Percentiles rank a stretch among this genome's conserved stretches.
These are phyloP conservation scores for Zygotorulaspora chibaensis DNA, from an alignment of 805 yeast species.

Conservation along the genomic window DNA sequence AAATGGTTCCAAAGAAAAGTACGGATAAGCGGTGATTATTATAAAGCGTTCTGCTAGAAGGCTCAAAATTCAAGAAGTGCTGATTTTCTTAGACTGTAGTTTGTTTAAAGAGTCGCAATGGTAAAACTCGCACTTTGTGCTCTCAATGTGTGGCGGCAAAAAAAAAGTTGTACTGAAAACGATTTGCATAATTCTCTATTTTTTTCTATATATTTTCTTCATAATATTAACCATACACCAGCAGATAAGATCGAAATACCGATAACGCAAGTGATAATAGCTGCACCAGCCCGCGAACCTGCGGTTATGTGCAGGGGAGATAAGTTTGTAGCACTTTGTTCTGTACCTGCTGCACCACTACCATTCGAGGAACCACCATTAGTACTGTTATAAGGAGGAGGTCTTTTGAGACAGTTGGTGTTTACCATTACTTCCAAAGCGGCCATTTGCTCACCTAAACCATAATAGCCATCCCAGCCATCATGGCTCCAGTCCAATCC, in stretches of 20 bases:
- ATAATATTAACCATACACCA: slow-evolving; percentile 43
- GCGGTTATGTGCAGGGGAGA: slow-evolving; percentile 41
- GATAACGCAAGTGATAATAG: slow-evolving; percentile 56
- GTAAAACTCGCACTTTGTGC: no score
- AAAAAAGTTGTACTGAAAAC: no score
- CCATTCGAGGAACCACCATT: slow-evolving; percentile 72
- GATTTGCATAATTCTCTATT: background rate
- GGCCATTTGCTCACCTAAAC: slow-evolving; percentile 87
- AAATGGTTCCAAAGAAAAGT: slow-evolving; percentile 24
- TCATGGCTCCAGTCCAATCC: slow-evolving; percentile 71
- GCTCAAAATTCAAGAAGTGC: background rate
- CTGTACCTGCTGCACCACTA: slow-evolving; percentile 64
- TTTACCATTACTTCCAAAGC: slow-evolving; percentile 66
- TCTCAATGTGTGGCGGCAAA: no score
- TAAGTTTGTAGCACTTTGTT: slow-evolving; percentile 35
- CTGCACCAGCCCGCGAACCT: slow-evolving; percentile 64
- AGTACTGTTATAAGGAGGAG: slow-evolving; percentile 57
- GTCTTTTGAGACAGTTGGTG: slow-evolving; percentile 34
- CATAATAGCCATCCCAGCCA: slow-evolving; percentile 70
- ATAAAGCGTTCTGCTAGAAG: slow-evolving; percentile 7
- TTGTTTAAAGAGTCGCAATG: no score
- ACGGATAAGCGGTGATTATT: slow-evolving; percentile 9
- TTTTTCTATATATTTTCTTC: slow-evolving; percentile 1
- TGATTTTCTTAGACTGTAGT: no score
- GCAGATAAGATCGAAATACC: slow-evolving; percentile 44